Percentiles rank a stretch among this genome's conserved stretches.
These are phyloP conservation scores for Trapa incisa DNA, from an alignment of 345 rosid genomes.

Conservation along the genomic window DNA sequence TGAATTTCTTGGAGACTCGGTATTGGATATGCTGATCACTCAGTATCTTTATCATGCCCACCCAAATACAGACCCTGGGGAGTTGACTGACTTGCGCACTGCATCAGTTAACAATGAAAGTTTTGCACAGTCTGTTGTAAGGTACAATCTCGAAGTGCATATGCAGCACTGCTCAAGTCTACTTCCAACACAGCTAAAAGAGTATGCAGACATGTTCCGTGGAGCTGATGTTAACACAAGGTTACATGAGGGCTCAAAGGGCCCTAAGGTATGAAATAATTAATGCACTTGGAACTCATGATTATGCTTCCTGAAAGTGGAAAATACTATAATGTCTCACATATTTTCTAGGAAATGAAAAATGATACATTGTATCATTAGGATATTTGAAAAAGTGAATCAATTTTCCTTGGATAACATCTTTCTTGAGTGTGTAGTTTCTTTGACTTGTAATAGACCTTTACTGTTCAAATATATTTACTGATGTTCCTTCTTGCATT, in stretches of 20 bases:
- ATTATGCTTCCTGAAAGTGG: neutral
- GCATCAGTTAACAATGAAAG: slow-evolving; percentile 74
- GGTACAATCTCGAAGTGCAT: slow-evolving; percentile 37
- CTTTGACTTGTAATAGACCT: neutral
- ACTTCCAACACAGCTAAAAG: slow-evolving; percentile 45
- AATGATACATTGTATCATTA: no score
- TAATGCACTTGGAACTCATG: neutral
- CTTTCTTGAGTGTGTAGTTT: neutral
- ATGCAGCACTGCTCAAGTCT: slow-evolving; percentile 41
- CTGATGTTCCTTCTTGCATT: neutral
- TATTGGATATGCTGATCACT: slow-evolving; percentile 74
- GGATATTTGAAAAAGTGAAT: no score
- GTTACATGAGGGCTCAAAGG: slow-evolving; percentile 30
- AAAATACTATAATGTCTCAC: no score
- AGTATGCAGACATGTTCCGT: slow-evolving; percentile 34
- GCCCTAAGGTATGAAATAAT: slow-evolving; percentile 54
- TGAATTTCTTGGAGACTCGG: slow-evolving; percentile 91
- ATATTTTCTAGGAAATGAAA: no score
- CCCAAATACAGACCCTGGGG: slow-evolving; percentile 59
- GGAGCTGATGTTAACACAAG: slow-evolving; percentile 24
- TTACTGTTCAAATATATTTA: neutral
- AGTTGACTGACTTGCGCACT: slow-evolving; percentile 79
- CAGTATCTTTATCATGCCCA: slow-evolving; percentile 59
- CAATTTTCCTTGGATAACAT: neutral
- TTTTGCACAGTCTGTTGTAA: slow-evolving; percentile 71